These are phyloP conservation scores for Paraurostyla sp. DNA, from an alignment of 73 alveolate species.

Conservation along the genomic window DNA sequence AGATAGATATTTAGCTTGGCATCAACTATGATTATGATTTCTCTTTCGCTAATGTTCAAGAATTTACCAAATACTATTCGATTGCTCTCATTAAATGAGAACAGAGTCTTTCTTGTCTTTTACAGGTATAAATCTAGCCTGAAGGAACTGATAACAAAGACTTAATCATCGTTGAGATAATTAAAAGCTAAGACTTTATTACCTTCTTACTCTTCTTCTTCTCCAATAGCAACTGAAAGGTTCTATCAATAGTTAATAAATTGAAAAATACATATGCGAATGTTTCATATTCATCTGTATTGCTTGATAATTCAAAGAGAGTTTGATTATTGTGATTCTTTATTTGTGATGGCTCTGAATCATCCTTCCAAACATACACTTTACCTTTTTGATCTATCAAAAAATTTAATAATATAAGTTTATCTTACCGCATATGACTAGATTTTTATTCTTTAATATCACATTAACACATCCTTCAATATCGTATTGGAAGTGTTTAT, in stretches of 20 bases:
- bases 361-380: conserved; percentile 51
- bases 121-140: conserved; percentile 16
- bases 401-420: neutral
- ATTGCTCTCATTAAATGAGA: neutral
- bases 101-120: conserved; percentile 19
- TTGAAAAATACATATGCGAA: conserved; percentile 27
- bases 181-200: conserved; percentile 3
- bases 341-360: conserved; percentile 3
- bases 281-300: conserved; percentile 34
- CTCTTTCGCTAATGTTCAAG: conserved; percentile 7
- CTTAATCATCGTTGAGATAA: neutral
- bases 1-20: neutral
- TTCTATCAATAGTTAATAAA: neutral
- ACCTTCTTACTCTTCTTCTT: neutral
- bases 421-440: conserved; percentile 23
- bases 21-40: neutral
- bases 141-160: neutral
- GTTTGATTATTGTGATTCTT: neutral
- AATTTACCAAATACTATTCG: conserved; percentile 3
- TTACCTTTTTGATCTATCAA: conserved; percentile 51
- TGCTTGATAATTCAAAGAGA: conserved; percentile 15
- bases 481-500: conserved; percentile 54
- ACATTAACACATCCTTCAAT: conserved; percentile 39
- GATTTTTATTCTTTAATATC: neutral
- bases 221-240: neutral